Evolutionary conservation across 306 rosid species (phyloP).

Genomic region (Vigna unguiculata): DNA sequence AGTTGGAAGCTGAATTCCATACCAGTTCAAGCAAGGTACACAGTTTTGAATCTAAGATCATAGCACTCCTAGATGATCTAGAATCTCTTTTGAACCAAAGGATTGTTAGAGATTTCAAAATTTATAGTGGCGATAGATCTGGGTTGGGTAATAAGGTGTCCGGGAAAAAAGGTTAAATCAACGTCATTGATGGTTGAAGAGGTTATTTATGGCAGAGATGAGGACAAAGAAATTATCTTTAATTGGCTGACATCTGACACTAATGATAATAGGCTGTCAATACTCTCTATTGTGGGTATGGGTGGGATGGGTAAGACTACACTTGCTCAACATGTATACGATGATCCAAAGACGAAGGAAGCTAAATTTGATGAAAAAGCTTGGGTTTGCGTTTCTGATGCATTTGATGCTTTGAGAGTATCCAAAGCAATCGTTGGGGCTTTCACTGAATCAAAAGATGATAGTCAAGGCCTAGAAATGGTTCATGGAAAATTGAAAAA

Average conservation of each 20-base stretch:
- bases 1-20: background rate
- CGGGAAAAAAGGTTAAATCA: no score
- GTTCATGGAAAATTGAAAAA: no score
- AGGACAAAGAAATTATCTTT: background rate
- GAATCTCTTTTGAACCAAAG: background rate
- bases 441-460: no score
- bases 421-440: no score
- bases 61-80: background rate
- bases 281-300: slow-evolving; percentile 14
- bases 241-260: background rate
- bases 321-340: no score
- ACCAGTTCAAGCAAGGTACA: background rate
- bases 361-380: no score
- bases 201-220: background rate
- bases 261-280: background rate
- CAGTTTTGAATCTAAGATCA: background rate
- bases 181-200: no score
- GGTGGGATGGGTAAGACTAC: no score
- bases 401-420: no score
- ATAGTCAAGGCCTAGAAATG: no score
- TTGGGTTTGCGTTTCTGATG: no score
- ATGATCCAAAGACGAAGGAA: background rate
- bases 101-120: background rate
- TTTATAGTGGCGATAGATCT: background rate
- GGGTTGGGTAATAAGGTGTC: background rate